Conservation (phyloP, 2,329 filamentous ascomycete species). For the Verticillium longisporum region DNA sequence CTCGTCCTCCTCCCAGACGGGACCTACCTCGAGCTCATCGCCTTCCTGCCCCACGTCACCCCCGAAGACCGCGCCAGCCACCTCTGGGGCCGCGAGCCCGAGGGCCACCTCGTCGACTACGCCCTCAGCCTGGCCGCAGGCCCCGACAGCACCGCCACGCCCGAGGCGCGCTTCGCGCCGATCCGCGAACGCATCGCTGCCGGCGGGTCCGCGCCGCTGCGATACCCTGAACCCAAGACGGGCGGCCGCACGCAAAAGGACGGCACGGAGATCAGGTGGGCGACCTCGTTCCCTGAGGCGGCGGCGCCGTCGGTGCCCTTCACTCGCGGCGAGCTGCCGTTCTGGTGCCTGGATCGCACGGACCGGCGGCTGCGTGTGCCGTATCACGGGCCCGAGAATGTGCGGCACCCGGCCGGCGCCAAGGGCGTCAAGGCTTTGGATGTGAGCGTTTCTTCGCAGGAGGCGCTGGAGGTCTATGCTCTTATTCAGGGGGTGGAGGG, state of each 20-base stretch:
- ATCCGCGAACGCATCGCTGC: conserved; percentile 27
- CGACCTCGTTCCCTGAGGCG: conserved; percentile 39
- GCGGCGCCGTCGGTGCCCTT: conserved; percentile 8
- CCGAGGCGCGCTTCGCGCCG: conserved; percentile 24
- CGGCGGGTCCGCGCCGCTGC: conserved; percentile 20
- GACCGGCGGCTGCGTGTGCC: conserved; percentile 49
- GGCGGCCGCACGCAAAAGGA: conserved; percentile 51
- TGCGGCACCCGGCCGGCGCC: conserved; percentile 43
- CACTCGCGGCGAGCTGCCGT: conserved; percentile 47
- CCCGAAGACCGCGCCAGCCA: conserved; percentile 37
- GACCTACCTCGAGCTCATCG: conserved; percentile 60
- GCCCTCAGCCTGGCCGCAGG: conserved; percentile 27
- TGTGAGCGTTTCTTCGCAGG: background rate
- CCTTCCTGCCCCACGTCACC: conserved; percentile 36
- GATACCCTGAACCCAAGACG: conserved; percentile 39
- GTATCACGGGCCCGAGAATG: conserved; percentile 22
- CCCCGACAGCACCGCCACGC: background rate
- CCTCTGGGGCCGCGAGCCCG: conserved; percentile 48
- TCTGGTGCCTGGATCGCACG: conserved; percentile 61
- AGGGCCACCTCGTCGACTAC: conserved; percentile 52
- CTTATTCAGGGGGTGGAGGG: background rate
- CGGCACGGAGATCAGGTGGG: conserved; percentile 52
- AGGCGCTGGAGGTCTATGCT: background rate
- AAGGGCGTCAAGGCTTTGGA: conserved; percentile 32
- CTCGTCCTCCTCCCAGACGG: conserved; percentile 58